Evolutionary conservation across 129 eudicot genomes (phyloP), one percentile per base, ranked within the genome.

Genomic region (Tagetes erecta): DNA sequence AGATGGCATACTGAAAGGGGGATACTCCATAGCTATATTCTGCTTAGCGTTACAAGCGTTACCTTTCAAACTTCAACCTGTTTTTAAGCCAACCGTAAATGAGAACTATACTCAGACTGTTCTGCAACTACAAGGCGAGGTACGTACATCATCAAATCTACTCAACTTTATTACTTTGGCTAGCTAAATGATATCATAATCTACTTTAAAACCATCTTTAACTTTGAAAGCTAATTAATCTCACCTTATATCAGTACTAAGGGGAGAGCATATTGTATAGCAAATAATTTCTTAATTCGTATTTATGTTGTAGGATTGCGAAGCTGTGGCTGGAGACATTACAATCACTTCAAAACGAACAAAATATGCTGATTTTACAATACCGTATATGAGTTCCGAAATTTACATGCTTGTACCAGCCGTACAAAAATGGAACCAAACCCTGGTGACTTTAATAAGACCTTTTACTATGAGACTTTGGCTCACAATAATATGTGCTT

Each of bases 1-100:
- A 40, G 36, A 67, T 33, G 73, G 38, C 55, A 35, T 67, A 55
- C 46, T 76, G 5, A 11, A 67, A 67, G 80, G 68, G 36, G 80
- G 80, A 33, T 55, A 67, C 68, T 76, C 80, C 60, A 53, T 76
- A 41, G 80, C 74, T 45, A 55, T 67, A 76, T 76, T 76, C 58
- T 76, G 80, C 12, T 68, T 67, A 41, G 59, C 8, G 0, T 67
- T 76, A 67, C 74, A 35, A 45, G 35, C 41, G 56, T 55, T 67
- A 44, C 59, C 68, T 41, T 76, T 31, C 68, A 76, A 41, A 37
- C 33, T 67, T 76, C 68, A 67, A 58, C 80, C 80, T n/a, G 4
- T 55, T 66, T 76, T 76, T 46, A 38, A 31, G 45, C 74, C 67
- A 45, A 40, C 67, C 33, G 38, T 33, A 5, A 67, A 53, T n/a